These are phyloP conservation scores for Stemphylium vesicarium DNA, from an alignment of 2,329 filamentous ascomycete species.

Conservation along the genomic window DNA sequence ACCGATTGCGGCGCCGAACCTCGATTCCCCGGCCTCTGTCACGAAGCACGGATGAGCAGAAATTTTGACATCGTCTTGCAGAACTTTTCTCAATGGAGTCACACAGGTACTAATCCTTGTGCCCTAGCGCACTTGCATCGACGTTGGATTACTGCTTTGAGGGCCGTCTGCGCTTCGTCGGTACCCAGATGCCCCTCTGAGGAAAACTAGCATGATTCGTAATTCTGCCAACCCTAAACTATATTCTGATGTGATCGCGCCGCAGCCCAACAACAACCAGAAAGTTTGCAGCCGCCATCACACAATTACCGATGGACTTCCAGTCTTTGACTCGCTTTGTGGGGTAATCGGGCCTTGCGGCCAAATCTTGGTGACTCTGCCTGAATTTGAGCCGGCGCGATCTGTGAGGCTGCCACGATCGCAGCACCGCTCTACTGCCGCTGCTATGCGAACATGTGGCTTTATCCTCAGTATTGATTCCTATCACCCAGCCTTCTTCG, in stretches of 20 bases:
- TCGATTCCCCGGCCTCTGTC: conserved; percentile 16
- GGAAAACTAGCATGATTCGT: conserved; percentile 2
- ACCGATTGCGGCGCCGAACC: conserved; percentile 31
- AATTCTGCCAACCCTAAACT: not conserved
- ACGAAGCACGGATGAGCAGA: conserved; percentile 27
- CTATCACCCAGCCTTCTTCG: conserved; percentile 40
- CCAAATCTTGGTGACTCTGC: conserved; percentile 5
- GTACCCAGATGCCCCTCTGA: conserved; percentile 3
- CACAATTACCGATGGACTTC: conserved; percentile 2
- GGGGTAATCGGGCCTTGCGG: conserved; percentile 13
- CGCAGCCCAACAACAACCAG: not conserved
- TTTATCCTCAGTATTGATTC: not conserved
- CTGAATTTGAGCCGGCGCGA: conserved; percentile 2
- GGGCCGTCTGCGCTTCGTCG: not conserved
- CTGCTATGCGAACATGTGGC: not conserved
- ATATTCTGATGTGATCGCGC: not conserved
- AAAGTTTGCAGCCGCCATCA: not conserved
- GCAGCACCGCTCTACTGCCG: conserved; percentile 1
- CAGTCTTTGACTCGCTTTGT: conserved; percentile 8
- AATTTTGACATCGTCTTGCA: conserved; percentile 28
- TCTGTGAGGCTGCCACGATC: conserved; percentile 7
- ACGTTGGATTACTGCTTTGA: conserved; percentile 10
- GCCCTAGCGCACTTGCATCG: conserved; percentile 1
- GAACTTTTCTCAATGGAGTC: conserved; percentile 14
- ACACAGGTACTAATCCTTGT: conserved; percentile 1